phyloP scores from a whole-genome alignment of 208 protist genomes.

The Balamuthia mandrillaris region DNA sequence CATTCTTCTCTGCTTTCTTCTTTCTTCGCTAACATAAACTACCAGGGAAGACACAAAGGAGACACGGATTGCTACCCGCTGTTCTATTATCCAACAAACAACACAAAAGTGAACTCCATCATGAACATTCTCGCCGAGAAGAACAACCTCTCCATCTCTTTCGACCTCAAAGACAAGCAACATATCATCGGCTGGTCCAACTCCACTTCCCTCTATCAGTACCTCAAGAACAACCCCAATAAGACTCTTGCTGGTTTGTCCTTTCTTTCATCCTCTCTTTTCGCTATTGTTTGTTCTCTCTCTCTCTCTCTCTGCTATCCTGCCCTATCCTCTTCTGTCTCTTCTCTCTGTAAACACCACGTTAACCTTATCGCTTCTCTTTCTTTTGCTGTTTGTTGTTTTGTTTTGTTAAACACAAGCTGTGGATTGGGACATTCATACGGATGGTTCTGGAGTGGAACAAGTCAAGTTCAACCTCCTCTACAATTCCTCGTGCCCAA shows the following conservation, averaged over 20 bases:
- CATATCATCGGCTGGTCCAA: no score
- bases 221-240: background rate
- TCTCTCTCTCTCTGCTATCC: background rate
- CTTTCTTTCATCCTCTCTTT: background rate
- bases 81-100: conserved; percentile 1
- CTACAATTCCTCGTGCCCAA: background rate
- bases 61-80: background rate
- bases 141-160: conserved; percentile 6
- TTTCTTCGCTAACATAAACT: background rate
- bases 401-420: no score
- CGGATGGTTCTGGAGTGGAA: background rate
- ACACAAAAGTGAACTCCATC: background rate
- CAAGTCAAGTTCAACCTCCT: background rate
- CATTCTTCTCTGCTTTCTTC: background rate
- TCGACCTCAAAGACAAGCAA: background rate
- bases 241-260: background rate
- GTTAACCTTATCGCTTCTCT: background rate
- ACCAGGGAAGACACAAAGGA: background rate
- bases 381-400: background rate
- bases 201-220: background rate
- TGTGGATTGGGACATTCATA: no score
- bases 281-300: background rate
- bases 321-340: no score
- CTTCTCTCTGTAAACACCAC: no score
- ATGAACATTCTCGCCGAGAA: background rate